Percentiles rank a stretch among this genome's conserved stretches.
These are phyloP conservation scores for Trichophyton schoenleinii DNA, from an alignment of 2,329 filamentous ascomycete genomes.

Conservation along the genomic window DNA sequence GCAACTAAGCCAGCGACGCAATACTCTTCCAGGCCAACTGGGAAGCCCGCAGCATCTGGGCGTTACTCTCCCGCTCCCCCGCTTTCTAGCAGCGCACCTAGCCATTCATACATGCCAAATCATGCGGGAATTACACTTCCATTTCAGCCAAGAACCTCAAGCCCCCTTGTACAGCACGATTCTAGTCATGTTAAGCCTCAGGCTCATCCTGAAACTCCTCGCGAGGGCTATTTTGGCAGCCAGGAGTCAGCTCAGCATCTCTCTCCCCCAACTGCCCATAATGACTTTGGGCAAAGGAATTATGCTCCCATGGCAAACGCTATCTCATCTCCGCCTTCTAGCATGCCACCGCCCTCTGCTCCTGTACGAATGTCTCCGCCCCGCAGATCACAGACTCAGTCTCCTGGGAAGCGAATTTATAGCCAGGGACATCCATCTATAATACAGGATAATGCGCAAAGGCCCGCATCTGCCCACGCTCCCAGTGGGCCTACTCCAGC, in stretches of 20 bases:
- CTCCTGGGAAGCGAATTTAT: slow-evolving; percentile 43
- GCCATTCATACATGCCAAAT: slow-evolving; percentile 30
- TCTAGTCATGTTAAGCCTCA: neutral
- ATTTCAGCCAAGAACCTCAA: slow-evolving; percentile 53
- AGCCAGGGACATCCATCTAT: slow-evolving; percentile 33
- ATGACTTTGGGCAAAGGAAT: neutral
- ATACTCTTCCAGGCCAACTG: slow-evolving; percentile 32
- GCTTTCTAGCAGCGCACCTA: slow-evolving; percentile 18
- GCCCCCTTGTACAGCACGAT: slow-evolving; percentile 45
- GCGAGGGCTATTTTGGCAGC: neutral
- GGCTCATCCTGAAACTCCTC: neutral
- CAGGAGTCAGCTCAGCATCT: neutral
- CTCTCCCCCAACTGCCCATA: neutral
- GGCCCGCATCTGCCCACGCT: slow-evolving; percentile 45
- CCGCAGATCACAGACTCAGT: slow-evolving; percentile 45
- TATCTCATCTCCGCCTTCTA: neutral
- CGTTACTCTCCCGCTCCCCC: slow-evolving; percentile 38
- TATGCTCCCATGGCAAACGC: neutral
- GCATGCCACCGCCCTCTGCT: neutral
- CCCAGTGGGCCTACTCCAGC: slow-evolving; percentile 22
- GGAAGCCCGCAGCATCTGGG: slow-evolving; percentile 27
- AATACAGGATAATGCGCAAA: slow-evolving; percentile 35
- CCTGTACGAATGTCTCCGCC: slow-evolving; percentile 27
- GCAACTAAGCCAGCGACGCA: slow-evolving; percentile 20
- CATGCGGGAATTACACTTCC: slow-evolving; percentile 28